Evolutionary conservation across 2,329 filamentous ascomycete species (phyloP), one percentile per base, ranked within the genome.

Genomic region (Claviceps citrina): DNA sequence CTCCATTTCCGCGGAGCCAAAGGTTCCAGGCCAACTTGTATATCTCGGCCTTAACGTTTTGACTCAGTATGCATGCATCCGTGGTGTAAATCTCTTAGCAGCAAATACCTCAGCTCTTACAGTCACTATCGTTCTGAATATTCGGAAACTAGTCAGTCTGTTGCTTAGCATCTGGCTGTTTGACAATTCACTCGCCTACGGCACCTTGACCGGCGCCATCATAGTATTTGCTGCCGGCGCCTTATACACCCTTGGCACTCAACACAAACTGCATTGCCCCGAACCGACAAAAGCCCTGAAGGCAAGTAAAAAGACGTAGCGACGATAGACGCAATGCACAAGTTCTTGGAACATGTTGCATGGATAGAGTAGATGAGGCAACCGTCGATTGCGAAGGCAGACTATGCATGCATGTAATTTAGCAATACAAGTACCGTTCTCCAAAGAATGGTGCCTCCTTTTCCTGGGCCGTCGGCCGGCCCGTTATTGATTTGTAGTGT

Each of bases 41-140:
- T 85, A 77, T 52, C 67, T 93, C 13, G 63, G 68, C 1, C 68
- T 81, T 45, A 93, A 93, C 52, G 84, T 93, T 0, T 56, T 93
- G 36, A 96, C 91, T 3, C 91, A 98, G 60, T 85, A 95, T 53
- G 74, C 86, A 19, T 98, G 91, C 59, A 96, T 98, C 47, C 82
- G 87, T 3, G 91, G 91, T 2, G 91, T 98, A 42, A 96, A 96
- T 50, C 71, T 94, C n/a, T 69, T 98, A 4, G 87, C 84, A 1
- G 84, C 89, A 1, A 81, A 80, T 40, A 84, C 84, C 3, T 89
- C 87, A 3, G 93, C 91, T 0, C 70, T 98, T 41, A 96, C 91
- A 0, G 91, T 98, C 19, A 95, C 89, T 1, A 93, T 98, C 51
- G 86, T 96, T 36, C 68, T 98, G 44, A 98, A 96, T 57, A 83